Evolutionary conservation across 129 eudicot species (phyloP), one percentile per base, ranked within the genome.

Genomic region (Glebionis coronaria): DNA sequence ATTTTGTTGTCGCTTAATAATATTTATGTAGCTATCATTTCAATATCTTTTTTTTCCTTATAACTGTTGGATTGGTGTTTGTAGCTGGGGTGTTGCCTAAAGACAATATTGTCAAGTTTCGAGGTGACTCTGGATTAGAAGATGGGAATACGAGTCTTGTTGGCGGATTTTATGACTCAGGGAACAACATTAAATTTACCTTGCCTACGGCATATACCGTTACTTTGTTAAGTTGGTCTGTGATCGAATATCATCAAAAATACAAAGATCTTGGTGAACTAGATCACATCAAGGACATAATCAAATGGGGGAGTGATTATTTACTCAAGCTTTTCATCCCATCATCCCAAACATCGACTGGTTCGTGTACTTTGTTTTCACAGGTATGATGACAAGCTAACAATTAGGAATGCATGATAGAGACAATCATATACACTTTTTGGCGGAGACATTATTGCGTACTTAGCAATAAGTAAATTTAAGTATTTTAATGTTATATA

Each of bases 241-340:
- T 82, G 50, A 73, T 86, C 38, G 93, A 86, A 67, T 86, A 86
- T 65, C 93, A 86, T 72, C 65, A 70, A 9, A 86, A 86, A 31
- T 86, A 82, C 46, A 80, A 74, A 47, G 79, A 80, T 28, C 78
- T 82, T 3, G 84, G 80, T 2, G 93, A 86, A 69, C 88, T 86
- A 67, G 84, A 86, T 54, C 93, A 86, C 67, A 68, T 86, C 56
- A 86, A 80, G 72, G 78, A 76, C 61, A 86, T 86, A n/a, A 83
- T 82, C 69, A 82, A 69, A 75, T 82, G 88, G 93, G 93, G 93
- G 12, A 86, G 79, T 78, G 85, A 82, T 51, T 86, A 86, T 75
- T 66, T 86, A 74, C 88, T 86, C 47, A 80, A 86, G 68, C 71
- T 76, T 61, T 80, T 80, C 44, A 31, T 78, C 78, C 78, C 75